Conservation (phyloP, 352 stramenopile genomes). For the Globisporangium emineosum region DNA sequence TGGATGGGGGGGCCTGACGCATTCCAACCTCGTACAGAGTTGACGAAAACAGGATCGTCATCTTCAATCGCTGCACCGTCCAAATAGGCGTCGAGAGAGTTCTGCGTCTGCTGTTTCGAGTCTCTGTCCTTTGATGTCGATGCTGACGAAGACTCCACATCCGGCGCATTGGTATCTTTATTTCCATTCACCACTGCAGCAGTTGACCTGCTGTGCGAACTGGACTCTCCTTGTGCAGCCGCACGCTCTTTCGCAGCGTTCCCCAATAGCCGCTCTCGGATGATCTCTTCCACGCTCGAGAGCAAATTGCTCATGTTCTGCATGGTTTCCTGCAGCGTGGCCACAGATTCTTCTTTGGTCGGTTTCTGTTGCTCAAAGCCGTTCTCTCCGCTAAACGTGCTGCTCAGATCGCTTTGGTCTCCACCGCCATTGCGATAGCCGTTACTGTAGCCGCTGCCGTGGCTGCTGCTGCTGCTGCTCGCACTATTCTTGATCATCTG, state of each 20-base stretch:
- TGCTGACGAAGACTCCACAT: neutral
- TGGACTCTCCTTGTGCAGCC: neutral
- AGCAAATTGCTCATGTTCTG: constrained; percentile 12
- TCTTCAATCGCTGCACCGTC: constrained; percentile 13
- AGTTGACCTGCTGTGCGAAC: no score
- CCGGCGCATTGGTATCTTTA: neutral
- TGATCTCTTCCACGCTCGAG: constrained; percentile 15
- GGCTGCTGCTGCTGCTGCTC: neutral
- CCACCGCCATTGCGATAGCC: neutral
- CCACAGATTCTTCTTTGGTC: neutral
- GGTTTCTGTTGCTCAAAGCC: neutral
- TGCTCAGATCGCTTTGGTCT: neutral
- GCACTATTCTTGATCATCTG: neutral
- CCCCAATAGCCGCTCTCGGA: constrained; percentile 12
- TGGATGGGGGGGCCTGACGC: neutral
- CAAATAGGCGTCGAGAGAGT: constrained; percentile 35
- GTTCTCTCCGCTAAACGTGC: neutral
- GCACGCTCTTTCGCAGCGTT: neutral
- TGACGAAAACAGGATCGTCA: constrained; percentile 27
- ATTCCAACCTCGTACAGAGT: constrained; percentile 36
- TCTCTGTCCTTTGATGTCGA: neutral
- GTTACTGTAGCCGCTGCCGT: neutral
- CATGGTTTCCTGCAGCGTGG: constrained; percentile 6
- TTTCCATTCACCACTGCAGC: no score
- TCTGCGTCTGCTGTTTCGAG: constrained; percentile 1